Conservation (phyloP, 2,329 filamentous ascomycete genomes). For the Rutstroemia sp. region DNA sequence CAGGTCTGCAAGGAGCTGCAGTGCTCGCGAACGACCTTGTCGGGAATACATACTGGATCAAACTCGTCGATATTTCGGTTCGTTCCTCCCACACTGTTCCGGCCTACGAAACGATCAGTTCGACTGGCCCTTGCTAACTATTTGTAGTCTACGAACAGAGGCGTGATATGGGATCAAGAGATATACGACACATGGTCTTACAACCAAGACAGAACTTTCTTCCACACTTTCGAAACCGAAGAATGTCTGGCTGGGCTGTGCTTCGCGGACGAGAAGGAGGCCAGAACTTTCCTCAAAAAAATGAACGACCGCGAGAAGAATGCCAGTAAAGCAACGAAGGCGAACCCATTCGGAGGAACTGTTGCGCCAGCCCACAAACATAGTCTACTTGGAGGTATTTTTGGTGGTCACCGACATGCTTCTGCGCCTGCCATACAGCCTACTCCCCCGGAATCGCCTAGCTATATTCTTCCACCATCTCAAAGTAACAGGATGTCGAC, state of each 20-base stretch:
- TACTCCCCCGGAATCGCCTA: constrained; percentile 51
- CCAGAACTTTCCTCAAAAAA: constrained; percentile 94
- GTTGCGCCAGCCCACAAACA: constrained; percentile 35
- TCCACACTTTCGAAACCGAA: constrained; percentile 95
- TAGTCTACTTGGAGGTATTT: constrained; percentile 51
- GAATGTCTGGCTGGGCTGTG: constrained; percentile 84
- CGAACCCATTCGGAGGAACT: constrained; percentile 62
- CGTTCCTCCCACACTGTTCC: constrained; percentile 30
- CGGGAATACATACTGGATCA: constrained; percentile 94
- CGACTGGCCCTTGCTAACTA: constrained; percentile 12
- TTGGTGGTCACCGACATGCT: constrained; percentile 50
- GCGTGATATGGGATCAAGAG: constrained; percentile 95
- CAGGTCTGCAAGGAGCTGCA: constrained; percentile 82
- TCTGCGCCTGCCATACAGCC: constrained; percentile 38
- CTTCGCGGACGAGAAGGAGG: constrained; percentile 96
- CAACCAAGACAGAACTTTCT: constrained; percentile 95
- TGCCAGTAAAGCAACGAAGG: constrained; percentile 77
- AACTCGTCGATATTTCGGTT: constrained; percentile 94
- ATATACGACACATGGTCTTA: constrained; percentile 93
- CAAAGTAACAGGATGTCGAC: constrained; percentile 31
- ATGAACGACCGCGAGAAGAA: constrained; percentile 95
- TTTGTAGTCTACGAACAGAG: constrained; percentile 61
- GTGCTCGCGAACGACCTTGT: constrained; percentile 92
- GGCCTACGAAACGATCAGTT: not conserved
- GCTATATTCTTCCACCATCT: constrained; percentile 32